Percentiles rank a stretch among this genome's conserved stretches.
phyloP scores from a whole-genome alignment of 441 rosid genomes.

The Pelargonium citronellum region DNA sequence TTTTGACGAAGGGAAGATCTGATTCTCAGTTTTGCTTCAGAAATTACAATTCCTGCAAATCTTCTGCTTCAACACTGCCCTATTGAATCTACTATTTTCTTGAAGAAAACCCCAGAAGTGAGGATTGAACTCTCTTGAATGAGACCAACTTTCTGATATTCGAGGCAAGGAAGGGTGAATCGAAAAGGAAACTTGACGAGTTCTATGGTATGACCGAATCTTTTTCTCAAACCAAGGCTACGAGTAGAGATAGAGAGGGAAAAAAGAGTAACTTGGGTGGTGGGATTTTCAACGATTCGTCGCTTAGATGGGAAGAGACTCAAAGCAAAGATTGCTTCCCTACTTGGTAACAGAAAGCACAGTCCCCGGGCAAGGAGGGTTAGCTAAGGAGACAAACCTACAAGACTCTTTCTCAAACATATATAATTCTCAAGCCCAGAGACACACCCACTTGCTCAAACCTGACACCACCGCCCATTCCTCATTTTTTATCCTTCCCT shows the following conservation, averaged over 20 bases:
- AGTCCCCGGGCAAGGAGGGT: conserved; percentile 38
- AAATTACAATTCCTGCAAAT: conserved; percentile 16
- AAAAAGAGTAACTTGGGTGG: conserved; percentile 20
- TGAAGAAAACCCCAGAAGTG: conserved; percentile 4
- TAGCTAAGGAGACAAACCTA: conserved; percentile 45
- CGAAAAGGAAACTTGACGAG: conserved; percentile 21
- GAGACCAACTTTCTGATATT: conserved; percentile 12
- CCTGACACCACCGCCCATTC: conserved; percentile 57
- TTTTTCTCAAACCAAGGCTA: conserved; percentile 36
- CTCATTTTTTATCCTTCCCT: conserved; percentile 35
- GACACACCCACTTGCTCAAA: conserved; percentile 68
- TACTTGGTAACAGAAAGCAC: conserved; percentile 42
- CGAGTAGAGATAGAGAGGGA: conserved; percentile 19
- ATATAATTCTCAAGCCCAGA: conserved; percentile 39
- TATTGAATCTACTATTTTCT: conserved; percentile 16
- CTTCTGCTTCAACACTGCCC: conserved; percentile 6
- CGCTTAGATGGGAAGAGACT: conserved; percentile 30
- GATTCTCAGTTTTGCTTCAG: conserved; percentile 22
- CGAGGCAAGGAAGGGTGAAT: conserved; percentile 22
- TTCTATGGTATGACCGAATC: conserved; percentile 38
- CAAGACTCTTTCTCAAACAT: conserved; percentile 37
- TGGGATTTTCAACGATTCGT: conserved; percentile 28
- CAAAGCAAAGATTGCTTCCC: conserved; percentile 38
- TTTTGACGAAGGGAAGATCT: conserved; percentile 30
- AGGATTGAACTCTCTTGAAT: conserved; percentile 17